These are phyloP conservation scores for Galerina marginata DNA, from an alignment of 768 basidiomycete species.

Conservation along the genomic window DNA sequence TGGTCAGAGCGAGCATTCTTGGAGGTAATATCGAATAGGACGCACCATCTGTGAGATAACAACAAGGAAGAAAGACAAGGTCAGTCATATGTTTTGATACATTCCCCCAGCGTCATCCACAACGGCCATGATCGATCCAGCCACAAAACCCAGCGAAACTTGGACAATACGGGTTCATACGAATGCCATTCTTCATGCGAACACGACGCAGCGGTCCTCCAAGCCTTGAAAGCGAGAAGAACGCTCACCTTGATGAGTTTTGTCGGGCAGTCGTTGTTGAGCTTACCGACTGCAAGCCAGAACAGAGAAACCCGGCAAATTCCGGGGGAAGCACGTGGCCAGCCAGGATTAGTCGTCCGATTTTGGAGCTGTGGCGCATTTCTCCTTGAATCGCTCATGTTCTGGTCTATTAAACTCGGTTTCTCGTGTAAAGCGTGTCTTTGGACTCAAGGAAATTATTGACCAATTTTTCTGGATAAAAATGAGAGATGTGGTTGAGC, in stretches of 20 bases:
- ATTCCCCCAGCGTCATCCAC: conserved; percentile 40
- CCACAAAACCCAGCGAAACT: conserved; percentile 26
- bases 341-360: not conserved
- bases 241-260: conserved; percentile 67
- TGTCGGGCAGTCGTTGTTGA: conserved; percentile 35
- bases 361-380: not conserved
- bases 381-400: no score
- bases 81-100: conserved; percentile 10
- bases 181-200: conserved; percentile 20
- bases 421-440: not conserved
- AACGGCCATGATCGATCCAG: conserved; percentile 44
- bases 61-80: conserved; percentile 17
- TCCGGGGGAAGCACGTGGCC: conserved; percentile 21
- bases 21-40: conserved; percentile 12
- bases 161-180: conserved; percentile 20
- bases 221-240: conserved; percentile 30
- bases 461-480: no score
- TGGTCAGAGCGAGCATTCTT: conserved; percentile 16
- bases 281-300: conserved; percentile 12
- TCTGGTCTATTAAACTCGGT: no score
- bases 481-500: no score
- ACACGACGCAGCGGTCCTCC: conserved; percentile 13
- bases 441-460: no score
- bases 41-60: conserved; percentile 46
- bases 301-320: conserved; percentile 21